phyloP scores from a whole-genome alignment of 2,329 filamentous ascomycete species.

The Stachybotrys echinatus region DNA sequence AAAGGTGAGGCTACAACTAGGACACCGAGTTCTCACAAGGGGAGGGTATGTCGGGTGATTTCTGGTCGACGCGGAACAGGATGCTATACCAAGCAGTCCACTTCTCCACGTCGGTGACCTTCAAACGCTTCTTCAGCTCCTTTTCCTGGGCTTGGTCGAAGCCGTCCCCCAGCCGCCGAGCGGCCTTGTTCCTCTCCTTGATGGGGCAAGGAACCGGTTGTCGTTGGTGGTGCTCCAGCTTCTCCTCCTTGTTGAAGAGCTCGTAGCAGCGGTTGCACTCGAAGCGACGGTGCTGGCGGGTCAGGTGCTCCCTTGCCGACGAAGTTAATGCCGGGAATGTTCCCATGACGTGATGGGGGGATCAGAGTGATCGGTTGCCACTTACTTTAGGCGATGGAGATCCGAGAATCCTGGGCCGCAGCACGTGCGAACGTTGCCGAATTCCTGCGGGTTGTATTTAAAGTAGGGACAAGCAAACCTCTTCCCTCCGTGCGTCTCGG shows the following conservation, averaged over 20 bases:
- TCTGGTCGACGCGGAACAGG: conserved; percentile 10
- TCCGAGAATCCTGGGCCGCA: conserved; percentile 15
- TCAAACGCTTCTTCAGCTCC: conserved; percentile 9
- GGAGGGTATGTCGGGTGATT: conserved; percentile 12
- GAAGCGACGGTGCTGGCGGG: conserved; percentile 13
- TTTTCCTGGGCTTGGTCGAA: conserved; percentile 16
- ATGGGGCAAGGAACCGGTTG: conserved; percentile 10
- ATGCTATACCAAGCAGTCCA: conserved; percentile 15
- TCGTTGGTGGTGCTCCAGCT: conserved; percentile 15
- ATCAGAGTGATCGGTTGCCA: background rate
- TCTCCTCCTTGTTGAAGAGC: conserved; percentile 11
- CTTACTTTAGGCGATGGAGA: conserved; percentile 17
- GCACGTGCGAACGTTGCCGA: conserved; percentile 14
- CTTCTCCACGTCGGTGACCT: conserved; percentile 4
- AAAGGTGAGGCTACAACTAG: background rate
- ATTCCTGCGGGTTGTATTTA: conserved; percentile 24
- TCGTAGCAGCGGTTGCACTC: conserved; percentile 12
- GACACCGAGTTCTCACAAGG: conserved; percentile 12
- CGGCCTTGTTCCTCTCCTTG: conserved; percentile 8
- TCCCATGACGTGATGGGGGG: background rate
- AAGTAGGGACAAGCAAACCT: conserved; percentile 30
- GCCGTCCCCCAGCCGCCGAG: conserved; percentile 11
- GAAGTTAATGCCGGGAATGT: no score
- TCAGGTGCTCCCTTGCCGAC: conserved; percentile 16
- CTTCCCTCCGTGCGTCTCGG: conserved; percentile 17